These are phyloP conservation scores for Saccharomycopsis schoenii DNA, from an alignment of 805 yeast genomes.

Conservation along the genomic window DNA sequence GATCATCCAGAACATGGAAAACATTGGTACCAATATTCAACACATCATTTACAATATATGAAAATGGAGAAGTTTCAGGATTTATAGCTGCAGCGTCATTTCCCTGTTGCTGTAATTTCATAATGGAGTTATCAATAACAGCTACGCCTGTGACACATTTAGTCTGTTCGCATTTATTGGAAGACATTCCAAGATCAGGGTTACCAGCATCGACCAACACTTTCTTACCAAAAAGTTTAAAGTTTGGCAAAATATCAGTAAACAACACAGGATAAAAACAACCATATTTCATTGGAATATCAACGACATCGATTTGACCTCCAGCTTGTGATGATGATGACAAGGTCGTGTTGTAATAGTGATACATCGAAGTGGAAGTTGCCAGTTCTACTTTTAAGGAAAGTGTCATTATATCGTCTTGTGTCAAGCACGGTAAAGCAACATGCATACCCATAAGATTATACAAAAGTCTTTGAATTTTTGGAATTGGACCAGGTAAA, in stretches of 20 bases:
- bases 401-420: constrained; percentile 47
- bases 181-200: neutral
- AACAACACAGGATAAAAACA: constrained; percentile 57
- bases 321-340: neutral
- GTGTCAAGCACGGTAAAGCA: constrained; percentile 33
- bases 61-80: neutral
- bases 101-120: neutral
- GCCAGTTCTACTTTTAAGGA: constrained; percentile 63
- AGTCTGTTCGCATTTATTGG: neutral
- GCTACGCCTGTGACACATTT: constrained; percentile 16
- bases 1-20: constrained; percentile 43
- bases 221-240: constrained; percentile 44
- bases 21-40: constrained; percentile 51
- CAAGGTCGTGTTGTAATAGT: constrained; percentile 5
- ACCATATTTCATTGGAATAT: constrained; percentile 37
- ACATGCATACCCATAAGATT: constrained; percentile 38
- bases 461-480: constrained; percentile 32
- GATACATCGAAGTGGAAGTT: constrained; percentile 18
- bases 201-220: constrained; percentile 49
- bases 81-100: neutral
- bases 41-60: constrained; percentile 41
- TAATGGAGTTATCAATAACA: constrained; percentile 5
- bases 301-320: constrained; percentile 1
- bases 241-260: constrained; percentile 45
- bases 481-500: constrained; percentile 23